These are phyloP conservation scores for Forsythia viridissima DNA, from an alignment of 257 asterid species.

Conservation along the genomic window DNA sequence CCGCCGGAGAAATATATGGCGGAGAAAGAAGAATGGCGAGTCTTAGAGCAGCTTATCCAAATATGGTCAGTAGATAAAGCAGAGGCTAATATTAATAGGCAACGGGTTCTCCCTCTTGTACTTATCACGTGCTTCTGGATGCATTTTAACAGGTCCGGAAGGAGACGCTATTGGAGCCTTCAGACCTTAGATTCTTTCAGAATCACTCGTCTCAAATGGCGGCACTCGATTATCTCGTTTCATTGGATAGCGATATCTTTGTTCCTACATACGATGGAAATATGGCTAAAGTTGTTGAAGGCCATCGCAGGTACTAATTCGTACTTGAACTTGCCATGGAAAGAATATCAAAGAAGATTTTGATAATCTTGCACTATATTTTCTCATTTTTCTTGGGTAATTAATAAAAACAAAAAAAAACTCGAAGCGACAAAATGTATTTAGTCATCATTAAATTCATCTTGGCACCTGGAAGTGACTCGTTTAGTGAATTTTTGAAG, in stretches of 20 bases:
- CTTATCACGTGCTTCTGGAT: constrained; percentile 15
- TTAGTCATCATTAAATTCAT: background rate
- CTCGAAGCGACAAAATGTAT: background rate
- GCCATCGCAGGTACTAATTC: constrained; percentile 81
- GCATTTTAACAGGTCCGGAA: constrained; percentile 72
- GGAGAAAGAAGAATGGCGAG: constrained; percentile 75
- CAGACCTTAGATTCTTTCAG: constrained; percentile 82
- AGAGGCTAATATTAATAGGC: background rate
- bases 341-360: background rate
- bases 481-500: background rate
- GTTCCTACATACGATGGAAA: constrained; percentile 97
- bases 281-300: constrained; percentile 99
- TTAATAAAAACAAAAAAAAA: constrained; percentile 10
- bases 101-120: background rate
- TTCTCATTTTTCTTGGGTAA: background rate
- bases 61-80: constrained; percentile 57
- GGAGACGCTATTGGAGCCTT: constrained; percentile 82
- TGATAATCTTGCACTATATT: constrained; percentile 1
- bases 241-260: constrained; percentile 90
- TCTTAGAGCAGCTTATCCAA: constrained; percentile 75
- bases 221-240: constrained; percentile 96
- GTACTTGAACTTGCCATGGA: background rate
- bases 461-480: background rate
- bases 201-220: constrained; percentile 99
- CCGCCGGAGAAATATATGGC: constrained; percentile 98